phyloP scores from a whole-genome alignment of 176 grass and related monocot species.

The Juncus inflexus region DNA sequence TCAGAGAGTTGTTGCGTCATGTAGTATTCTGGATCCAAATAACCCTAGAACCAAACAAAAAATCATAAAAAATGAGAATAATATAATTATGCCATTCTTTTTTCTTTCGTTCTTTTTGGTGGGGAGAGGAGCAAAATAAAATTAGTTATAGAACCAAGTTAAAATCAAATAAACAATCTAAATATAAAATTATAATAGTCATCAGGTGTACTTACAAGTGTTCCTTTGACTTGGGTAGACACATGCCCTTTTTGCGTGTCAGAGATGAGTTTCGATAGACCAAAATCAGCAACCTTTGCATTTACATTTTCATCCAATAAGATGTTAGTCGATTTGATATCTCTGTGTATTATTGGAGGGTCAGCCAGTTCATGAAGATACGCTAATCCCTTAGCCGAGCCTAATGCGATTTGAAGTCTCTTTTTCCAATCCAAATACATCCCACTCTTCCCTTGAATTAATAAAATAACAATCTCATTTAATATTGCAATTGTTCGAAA shows the following conservation, averaged over 20 bases:
- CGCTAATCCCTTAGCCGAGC: slow-evolving; percentile 67
- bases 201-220: slow-evolving; percentile 40
- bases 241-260: slow-evolving; percentile 63
- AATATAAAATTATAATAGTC: no score
- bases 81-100: not conserved
- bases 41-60: slow-evolving; percentile 41
- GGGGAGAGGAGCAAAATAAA: no score
- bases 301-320: slow-evolving; percentile 73
- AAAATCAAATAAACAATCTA: no score
- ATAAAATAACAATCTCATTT: slow-evolving; percentile 18
- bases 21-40: slow-evolving; percentile 90
- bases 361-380: slow-evolving; percentile 85
- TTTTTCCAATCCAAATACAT: slow-evolving; percentile 67
- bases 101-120: not conserved
- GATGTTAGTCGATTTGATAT: slow-evolving; percentile 85
- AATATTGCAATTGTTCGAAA: no score
- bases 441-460: slow-evolving; percentile 12
- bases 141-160: no score
- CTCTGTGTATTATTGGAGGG: slow-evolving; percentile 89
- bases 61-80: not conserved
- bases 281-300: slow-evolving; percentile 93
- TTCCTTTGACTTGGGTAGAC: slow-evolving; percentile 92
- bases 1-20: slow-evolving; percentile 80
- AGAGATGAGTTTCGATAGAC: slow-evolving; percentile 56
- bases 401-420: slow-evolving; percentile 66